Evolutionary conservation across 2,329 filamentous ascomycete genomes (phyloP).

Genomic region (Claviceps pusilla): DNA sequence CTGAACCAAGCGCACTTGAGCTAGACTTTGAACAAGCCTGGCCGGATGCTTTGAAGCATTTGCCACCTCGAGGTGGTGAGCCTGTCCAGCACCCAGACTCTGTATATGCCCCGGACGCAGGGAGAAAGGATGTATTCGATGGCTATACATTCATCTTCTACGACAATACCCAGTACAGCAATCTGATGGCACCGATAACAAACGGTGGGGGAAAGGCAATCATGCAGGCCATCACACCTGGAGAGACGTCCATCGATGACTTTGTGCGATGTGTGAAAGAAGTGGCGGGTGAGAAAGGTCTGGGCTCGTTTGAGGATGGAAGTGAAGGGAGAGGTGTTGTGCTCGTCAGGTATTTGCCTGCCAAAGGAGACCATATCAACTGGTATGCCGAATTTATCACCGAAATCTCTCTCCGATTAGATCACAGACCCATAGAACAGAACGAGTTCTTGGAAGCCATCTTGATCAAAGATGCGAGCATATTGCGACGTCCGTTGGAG

Average conservation of each 20-base stretch:
- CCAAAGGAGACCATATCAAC: conserved; percentile 35
- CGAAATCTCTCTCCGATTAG: conserved; percentile 53
- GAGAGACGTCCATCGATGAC: conserved; percentile 55
- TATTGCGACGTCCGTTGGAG: conserved; percentile 54
- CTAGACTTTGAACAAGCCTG: conserved; percentile 64
- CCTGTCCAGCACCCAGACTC: conserved; percentile 51
- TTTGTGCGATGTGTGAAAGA: conserved; percentile 64
- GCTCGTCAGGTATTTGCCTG: conserved; percentile 56
- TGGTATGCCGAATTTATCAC: conserved; percentile 61
- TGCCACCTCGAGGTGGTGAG: conserved; percentile 65
- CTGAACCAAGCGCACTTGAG: conserved; percentile 48
- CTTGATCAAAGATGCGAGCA: conserved; percentile 59
- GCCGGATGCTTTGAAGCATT: conserved; percentile 57
- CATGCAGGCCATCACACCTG: conserved; percentile 43
- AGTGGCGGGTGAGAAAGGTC: conserved; percentile 58
- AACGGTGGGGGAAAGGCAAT: conserved; percentile 73
- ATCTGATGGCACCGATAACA: conserved; percentile 57
- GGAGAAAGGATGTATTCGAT: conserved; percentile 59
- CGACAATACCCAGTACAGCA: conserved; percentile 59
- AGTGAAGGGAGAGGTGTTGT: conserved; percentile 58
- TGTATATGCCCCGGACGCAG: conserved; percentile 56
- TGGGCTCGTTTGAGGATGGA: conserved; percentile 48
- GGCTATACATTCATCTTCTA: conserved; percentile 85
- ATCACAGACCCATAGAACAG: conserved; percentile 74
- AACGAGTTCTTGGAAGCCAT: conserved; percentile 88